Conservation (phyloP, 2,329 filamentous ascomycete genomes). For the Aspergillus viridinutans region DNA sequence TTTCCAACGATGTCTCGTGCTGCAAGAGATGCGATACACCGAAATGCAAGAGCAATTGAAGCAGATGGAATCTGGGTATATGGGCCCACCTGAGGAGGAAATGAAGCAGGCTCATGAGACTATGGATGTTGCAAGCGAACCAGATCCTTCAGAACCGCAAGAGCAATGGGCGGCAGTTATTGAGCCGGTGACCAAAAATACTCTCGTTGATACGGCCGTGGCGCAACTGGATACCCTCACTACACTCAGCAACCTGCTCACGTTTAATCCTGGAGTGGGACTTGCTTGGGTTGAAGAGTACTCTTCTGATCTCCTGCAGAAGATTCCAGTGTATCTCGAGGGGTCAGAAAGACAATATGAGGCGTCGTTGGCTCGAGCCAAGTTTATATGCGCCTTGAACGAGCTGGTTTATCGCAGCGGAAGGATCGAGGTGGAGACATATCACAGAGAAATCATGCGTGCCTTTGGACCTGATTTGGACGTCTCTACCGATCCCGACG, state of each 20-base stretch:
- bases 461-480: slow-evolving; percentile 41
- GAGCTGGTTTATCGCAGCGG: slow-evolving; percentile 54
- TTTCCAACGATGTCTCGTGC: slow-evolving; percentile 53
- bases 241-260: slow-evolving; percentile 49
- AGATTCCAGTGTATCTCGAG: slow-evolving; percentile 51
- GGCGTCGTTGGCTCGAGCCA: slow-evolving; percentile 52
- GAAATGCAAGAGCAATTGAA: slow-evolving; percentile 43
- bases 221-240: slow-evolving; percentile 58
- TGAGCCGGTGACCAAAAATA: slow-evolving; percentile 60
- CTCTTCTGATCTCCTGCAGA: slow-evolving; percentile 51
- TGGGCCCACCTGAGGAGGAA: slow-evolving; percentile 12
- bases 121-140: slow-evolving; percentile 12
- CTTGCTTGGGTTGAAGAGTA: slow-evolving; percentile 58
- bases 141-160: slow-evolving; percentile 27
- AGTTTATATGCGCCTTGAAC: slow-evolving; percentile 53
- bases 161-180: slow-evolving; percentile 65
- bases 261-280: slow-evolving; percentile 36
- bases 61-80: slow-evolving; percentile 31
- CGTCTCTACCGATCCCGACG: slow-evolving; percentile 43
- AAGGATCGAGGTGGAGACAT: slow-evolving; percentile 49
- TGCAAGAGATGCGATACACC: slow-evolving; percentile 49
- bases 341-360: slow-evolving; percentile 46
- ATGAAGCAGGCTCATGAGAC: slow-evolving; percentile 8
- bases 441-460: slow-evolving; percentile 43
- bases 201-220: slow-evolving; percentile 64